Evolutionary conservation across 805 yeast genomes (phyloP).

Genomic region (Pichia membranifaciens): DNA sequence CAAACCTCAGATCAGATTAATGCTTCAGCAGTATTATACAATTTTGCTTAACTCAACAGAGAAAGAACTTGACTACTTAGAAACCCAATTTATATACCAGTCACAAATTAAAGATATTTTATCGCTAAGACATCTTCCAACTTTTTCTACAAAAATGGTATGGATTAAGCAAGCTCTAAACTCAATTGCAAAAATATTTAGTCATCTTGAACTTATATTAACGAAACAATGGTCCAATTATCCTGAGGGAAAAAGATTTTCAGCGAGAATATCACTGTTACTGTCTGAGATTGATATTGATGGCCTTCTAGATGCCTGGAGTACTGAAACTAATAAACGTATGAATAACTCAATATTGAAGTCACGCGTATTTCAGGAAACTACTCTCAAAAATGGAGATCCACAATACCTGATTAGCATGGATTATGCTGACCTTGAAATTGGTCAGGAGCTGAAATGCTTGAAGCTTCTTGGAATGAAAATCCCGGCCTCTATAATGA

Average conservation of each 20-base stretch:
- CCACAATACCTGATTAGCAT: slow-evolving; percentile 25
- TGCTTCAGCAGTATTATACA: slow-evolving; percentile 54
- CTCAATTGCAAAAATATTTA: slow-evolving; percentile 37
- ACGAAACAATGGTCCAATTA: slow-evolving; percentile 58
- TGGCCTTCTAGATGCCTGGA: slow-evolving; percentile 45
- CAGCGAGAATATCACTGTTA: slow-evolving; percentile 42
- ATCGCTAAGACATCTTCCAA: slow-evolving; percentile 42
- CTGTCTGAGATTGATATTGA: slow-evolving; percentile 41
- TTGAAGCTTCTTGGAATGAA: slow-evolving; percentile 45
- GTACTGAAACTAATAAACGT: slow-evolving; percentile 15
- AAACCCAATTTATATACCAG: slow-evolving; percentile 31
- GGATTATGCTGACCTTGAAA: slow-evolving; percentile 5
- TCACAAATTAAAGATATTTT: slow-evolving; percentile 31
- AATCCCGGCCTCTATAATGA: slow-evolving; percentile 47
- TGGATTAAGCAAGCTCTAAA: slow-evolving; percentile 49
- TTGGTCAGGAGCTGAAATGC: slow-evolving; percentile 51
- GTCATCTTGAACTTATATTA: slow-evolving; percentile 44
- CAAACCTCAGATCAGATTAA: slow-evolving; percentile 51
- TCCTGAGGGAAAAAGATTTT: slow-evolving; percentile 62
- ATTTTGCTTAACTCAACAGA: slow-evolving; percentile 44
- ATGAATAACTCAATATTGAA: slow-evolving; percentile 11
- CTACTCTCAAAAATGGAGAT: neutral
- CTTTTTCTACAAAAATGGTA: slow-evolving; percentile 39
- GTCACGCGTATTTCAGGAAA: neutral
- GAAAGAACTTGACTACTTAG: slow-evolving; percentile 39